Percentiles rank a stretch among this genome's conserved stretches.
Evolutionary conservation across 2,329 filamentous ascomycete species (phyloP).

Genomic region (Fulvia fulva): DNA sequence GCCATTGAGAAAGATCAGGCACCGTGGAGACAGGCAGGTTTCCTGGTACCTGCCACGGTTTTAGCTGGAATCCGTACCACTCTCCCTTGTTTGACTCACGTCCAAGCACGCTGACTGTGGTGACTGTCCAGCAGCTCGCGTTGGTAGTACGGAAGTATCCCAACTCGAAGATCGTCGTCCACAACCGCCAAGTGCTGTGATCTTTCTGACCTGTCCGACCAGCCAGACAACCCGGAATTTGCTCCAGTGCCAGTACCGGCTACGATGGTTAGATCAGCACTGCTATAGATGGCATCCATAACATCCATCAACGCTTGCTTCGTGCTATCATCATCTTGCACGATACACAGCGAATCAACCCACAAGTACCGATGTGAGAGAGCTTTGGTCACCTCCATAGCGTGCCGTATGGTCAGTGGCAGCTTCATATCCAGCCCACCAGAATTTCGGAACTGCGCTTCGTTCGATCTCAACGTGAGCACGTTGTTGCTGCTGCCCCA

Average conservation of each 20-base stretch:
- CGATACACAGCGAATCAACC: slow-evolving; percentile 6
- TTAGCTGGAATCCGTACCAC: not conserved
- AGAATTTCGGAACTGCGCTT: not conserved
- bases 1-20: slow-evolving; percentile 1
- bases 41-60: not conserved
- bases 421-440: not conserved
- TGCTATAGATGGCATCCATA: not conserved
- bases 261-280: not conserved
- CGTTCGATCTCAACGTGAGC: not conserved
- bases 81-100: not conserved
- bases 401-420: slow-evolving; percentile 2
- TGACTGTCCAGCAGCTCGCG: not conserved
- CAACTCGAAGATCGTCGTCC: not conserved
- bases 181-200: not conserved
- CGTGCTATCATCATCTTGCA: slow-evolving; percentile 1
- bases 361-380: slow-evolving; percentile 6
- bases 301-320: not conserved
- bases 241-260: not conserved
- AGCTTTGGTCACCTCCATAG: not conserved
- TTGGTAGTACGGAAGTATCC: not conserved
- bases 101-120: not conserved
- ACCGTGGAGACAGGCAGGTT: not conserved
- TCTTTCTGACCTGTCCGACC: not conserved
- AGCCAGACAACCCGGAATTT: not conserved
- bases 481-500: not conserved